Percentiles rank a stretch among this genome's conserved stretches.
Conservation (phyloP, 1,284 basidiomycete species). For the Fistulinella cinereoalba region DNA sequence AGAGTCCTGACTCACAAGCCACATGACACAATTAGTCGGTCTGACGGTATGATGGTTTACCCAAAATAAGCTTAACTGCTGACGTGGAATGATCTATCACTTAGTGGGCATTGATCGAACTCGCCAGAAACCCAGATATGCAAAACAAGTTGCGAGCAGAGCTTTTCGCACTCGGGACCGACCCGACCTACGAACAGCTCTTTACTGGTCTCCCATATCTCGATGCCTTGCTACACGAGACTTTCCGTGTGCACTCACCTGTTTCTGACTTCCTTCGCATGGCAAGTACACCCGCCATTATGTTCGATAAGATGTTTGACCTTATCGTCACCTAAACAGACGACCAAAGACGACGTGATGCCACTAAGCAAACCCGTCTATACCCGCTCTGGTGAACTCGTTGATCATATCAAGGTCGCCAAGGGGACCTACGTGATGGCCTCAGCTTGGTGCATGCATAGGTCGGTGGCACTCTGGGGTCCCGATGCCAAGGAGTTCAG, state of each 20-base stretch:
- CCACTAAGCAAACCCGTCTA: conserved; percentile 27
- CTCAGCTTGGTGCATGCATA: conserved; percentile 46
- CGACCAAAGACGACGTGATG: conserved; percentile 49
- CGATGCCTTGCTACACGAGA: neutral
- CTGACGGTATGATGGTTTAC: conserved; percentile 16
- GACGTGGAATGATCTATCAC: no score
- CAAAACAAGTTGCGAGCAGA: conserved; percentile 41
- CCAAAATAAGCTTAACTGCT: neutral
- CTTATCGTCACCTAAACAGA: no score
- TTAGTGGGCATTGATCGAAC: conserved; percentile 30
- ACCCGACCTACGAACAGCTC: conserved; percentile 28
- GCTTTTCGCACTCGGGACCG: conserved; percentile 25
- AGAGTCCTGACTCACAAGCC: neutral
- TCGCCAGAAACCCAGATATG: conserved; percentile 20
- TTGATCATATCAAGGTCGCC: conserved; percentile 40
- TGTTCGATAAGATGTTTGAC: no score
- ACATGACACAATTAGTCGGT: conserved; percentile 15
- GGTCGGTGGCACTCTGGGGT: conserved; percentile 47
- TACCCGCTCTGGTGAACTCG: conserved; percentile 38
- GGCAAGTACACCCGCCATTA: no score
- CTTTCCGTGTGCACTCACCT: neutral
- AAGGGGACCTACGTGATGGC: conserved; percentile 44
- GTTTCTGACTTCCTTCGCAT: neutral
- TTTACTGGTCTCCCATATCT: neutral
- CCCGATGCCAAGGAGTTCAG: conserved; percentile 34